These are phyloP conservation scores for Crithidia thermophila DNA, from an alignment of 208 protist genomes.

Conservation along the genomic window DNA sequence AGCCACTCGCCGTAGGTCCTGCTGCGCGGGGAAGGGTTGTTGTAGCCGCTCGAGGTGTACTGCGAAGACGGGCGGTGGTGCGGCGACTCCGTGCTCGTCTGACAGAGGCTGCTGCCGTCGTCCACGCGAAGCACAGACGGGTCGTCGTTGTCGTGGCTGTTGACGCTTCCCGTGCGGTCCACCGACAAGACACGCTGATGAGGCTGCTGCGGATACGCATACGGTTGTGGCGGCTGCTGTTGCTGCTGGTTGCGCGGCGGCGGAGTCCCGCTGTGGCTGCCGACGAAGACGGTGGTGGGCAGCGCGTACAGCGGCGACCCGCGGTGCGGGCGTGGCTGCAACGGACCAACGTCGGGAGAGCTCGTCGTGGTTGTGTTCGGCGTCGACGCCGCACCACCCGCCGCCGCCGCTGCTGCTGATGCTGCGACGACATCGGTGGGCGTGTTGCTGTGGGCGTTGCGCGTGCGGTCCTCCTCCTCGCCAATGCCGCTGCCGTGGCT, in stretches of 20 bases:
- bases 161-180: not conserved
- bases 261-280: not conserved
- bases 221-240: too few relatives aligned
- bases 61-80: not conserved
- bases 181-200: not conserved
- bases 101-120: conserved; percentile 3
- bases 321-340: not conserved
- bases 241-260: not conserved
- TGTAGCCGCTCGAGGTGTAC: conserved; percentile 7
- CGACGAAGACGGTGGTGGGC: conserved; percentile 7
- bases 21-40: conserved; percentile 7
- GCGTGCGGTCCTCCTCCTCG: not conserved
- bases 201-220: too few relatives aligned
- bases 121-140: conserved; percentile 5
- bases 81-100: not conserved
- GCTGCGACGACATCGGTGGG: too few relatives aligned
- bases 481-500: conserved; percentile 9
- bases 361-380: too few relatives aligned
- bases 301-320: conserved; percentile 9
- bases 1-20: conserved; percentile 19
- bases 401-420: too few relatives aligned
- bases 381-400: too few relatives aligned
- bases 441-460: too few relatives aligned
- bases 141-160: not conserved
- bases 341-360: not conserved